phyloP scores from a whole-genome alignment of 176 grass and related monocot genomes.

The Eragrostis curvula region DNA sequence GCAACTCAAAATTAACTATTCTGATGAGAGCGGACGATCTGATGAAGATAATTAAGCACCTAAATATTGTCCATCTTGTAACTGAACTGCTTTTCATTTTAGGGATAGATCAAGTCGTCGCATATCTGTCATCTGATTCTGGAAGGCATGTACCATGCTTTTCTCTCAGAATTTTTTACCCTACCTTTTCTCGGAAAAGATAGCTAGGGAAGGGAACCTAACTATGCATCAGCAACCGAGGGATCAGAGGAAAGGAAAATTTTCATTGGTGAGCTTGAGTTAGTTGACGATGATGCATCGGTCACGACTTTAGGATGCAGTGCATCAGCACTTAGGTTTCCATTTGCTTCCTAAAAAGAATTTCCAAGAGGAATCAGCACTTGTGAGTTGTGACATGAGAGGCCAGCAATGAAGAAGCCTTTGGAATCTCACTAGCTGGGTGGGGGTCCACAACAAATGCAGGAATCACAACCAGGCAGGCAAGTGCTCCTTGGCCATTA shows the following conservation, averaged over 20 bases:
- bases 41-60: too few relatives aligned
- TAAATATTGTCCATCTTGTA: too few relatives aligned
- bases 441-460: not conserved
- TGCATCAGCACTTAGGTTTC: not conserved
- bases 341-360: not conserved
- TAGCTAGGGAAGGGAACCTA: not conserved
- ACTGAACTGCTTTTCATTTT: too few relatives aligned
- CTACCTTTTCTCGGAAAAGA: not conserved
- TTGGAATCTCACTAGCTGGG: conserved; percentile 18
- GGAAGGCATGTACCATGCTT: not conserved
- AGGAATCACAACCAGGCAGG: not conserved
- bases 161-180: not conserved
- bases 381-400: not conserved
- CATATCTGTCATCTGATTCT: not conserved
- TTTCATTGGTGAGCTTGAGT: not conserved
- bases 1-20: too few relatives aligned
- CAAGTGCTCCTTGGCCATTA: not conserved
- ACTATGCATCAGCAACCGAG: not conserved
- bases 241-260: not conserved
- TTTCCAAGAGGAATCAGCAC: not conserved
- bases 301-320: conserved; percentile 1
- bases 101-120: not conserved
- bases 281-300: conserved; percentile 33
- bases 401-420: too few relatives aligned
- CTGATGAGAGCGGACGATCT: too few relatives aligned